Percentiles rank a stretch among this genome's conserved stretches.
Evolutionary conservation across 192 early-diverging fungal genomes (phyloP).

Genomic region (Podila epicladia): DNA sequence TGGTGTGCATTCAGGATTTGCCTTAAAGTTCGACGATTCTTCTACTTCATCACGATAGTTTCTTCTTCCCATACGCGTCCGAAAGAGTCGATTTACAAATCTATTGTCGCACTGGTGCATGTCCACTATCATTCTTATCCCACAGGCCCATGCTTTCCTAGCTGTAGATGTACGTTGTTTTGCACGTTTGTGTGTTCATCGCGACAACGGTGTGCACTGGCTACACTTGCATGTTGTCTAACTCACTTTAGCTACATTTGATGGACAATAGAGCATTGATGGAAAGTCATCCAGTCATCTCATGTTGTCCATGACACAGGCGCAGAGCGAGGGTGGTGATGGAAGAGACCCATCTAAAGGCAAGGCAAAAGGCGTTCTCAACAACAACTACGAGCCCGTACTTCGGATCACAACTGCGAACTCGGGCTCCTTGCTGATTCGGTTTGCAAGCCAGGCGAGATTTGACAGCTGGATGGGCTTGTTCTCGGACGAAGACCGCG

Average conservation of each 20-base stretch:
- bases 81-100: background rate
- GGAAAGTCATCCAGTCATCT: constrained; percentile 19
- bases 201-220: background rate
- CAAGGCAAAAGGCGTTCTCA: background rate
- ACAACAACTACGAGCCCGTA: constrained; percentile 1
- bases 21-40: background rate
- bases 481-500: constrained; percentile 20
- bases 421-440: constrained; percentile 11
- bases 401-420: constrained; percentile 10
- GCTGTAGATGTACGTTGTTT: constrained; percentile 20
- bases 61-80: constrained; percentile 7
- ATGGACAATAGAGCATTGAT: constrained; percentile 1
- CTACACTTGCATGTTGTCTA: background rate
- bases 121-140: constrained; percentile 26
- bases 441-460: constrained; percentile 13
- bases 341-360: background rate
- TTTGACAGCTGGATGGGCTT: constrained; percentile 32
- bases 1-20: too few species aligned
- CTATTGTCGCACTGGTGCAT: constrained; percentile 33
- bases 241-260: background rate
- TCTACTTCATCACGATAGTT: constrained; percentile 7
- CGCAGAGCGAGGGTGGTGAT: background rate
- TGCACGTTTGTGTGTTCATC: background rate
- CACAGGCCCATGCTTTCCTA: constrained; percentile 20
- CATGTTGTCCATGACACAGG: constrained; percentile 33